Conservation (phyloP, 2,329 filamentous ascomycete species). For the Colletotrichum cereale region DNA sequence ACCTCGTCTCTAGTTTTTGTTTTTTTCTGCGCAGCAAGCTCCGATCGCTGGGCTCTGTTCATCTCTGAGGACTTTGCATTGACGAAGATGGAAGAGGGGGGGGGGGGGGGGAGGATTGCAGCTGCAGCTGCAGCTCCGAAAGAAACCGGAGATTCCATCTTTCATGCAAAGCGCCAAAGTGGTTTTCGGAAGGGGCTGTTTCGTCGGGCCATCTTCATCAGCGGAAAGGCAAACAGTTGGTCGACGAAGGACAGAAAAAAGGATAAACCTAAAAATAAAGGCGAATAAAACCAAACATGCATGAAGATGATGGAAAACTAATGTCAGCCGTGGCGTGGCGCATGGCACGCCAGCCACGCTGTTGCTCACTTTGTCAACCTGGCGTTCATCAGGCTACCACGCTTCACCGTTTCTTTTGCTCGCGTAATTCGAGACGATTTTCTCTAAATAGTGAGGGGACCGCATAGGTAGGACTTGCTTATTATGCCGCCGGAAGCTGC, state of each 20-base stretch:
- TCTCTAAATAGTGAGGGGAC: neutral
- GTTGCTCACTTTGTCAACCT: neutral
- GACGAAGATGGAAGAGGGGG: neutral
- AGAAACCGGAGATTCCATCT: neutral
- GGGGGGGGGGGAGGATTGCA: neutral
- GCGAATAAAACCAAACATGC: neutral
- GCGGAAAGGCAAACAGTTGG: neutral
- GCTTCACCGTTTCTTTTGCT: neutral
- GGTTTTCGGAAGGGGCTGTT: no score
- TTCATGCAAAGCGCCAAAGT: constrained; percentile 15
- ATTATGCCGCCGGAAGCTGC: neutral
- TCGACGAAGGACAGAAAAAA: no score
- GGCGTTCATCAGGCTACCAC: no score
- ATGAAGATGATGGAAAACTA: constrained; percentile 3
- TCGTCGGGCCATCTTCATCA: neutral
- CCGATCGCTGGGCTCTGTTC: neutral
- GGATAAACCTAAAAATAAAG: neutral
- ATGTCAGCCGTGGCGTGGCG: constrained; percentile 35
- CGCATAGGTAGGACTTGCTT: neutral
- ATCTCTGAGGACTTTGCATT: constrained; percentile 3
- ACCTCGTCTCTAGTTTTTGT: constrained; percentile 6
- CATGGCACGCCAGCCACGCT: neutral
- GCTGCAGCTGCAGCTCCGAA: neutral
- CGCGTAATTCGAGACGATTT: neutral
- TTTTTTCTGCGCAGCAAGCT: neutral